These are phyloP conservation scores for Mentha longifolia DNA, from an alignment of 257 asterid species.

Conservation along the genomic window DNA sequence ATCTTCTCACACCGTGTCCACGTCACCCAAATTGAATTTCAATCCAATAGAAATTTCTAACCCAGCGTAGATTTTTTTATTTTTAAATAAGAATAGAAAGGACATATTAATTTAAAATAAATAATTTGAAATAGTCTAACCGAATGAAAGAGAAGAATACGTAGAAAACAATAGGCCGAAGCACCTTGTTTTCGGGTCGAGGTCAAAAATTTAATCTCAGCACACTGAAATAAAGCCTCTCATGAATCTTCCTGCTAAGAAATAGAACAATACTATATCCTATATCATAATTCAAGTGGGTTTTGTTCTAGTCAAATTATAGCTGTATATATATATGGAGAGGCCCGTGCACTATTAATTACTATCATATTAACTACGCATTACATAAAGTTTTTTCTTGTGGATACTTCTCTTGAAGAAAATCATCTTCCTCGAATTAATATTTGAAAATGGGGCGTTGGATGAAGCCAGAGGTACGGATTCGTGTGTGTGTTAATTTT, in stretches of 20 bases:
- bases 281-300: not conserved
- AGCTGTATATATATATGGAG: slow-evolving; percentile 37
- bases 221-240: slow-evolving; percentile 45
- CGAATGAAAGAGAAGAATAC: not conserved
- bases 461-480: slow-evolving; percentile 91
- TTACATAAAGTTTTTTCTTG: not conserved
- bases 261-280: not conserved
- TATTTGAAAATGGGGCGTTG: slow-evolving; percentile 69
- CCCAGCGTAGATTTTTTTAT: not conserved
- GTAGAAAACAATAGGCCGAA: slow-evolving; percentile 29
- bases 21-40: not conserved
- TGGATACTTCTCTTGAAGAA: not conserved
- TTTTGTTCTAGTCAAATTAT: slow-evolving; percentile 16
- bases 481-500: not conserved
- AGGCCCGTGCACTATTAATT: not conserved
- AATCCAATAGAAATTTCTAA: not conserved
- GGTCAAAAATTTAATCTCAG: slow-evolving; percentile 34
- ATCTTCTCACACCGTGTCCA: no score
- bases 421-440: not conserved
- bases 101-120: not conserved
- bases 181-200: slow-evolving; percentile 49
- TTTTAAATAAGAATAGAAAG: not conserved
- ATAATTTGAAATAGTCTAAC: not conserved
- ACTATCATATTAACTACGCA: not conserved
- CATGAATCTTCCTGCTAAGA: not conserved